A percentile compares a stretch with the other conserved stretches of the same genome.
These are phyloP conservation scores for Phytophthora fragariae DNA, from an alignment of 352 stramenopile genomes.

Conservation along the genomic window DNA sequence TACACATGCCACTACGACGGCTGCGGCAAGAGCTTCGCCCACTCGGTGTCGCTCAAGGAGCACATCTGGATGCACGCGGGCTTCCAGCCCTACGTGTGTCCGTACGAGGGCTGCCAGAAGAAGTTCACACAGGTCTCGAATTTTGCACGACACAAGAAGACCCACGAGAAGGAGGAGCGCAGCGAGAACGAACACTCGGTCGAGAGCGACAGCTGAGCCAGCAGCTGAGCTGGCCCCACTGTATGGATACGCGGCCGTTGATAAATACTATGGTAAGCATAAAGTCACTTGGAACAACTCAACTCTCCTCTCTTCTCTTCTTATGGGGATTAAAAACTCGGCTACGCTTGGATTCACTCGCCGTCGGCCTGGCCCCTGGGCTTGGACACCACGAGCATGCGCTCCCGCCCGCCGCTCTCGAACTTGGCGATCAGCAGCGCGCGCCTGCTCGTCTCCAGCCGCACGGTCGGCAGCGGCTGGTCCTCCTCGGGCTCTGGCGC, in stretches of 20 bases:
- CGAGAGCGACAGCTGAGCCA: constrained; percentile 56
- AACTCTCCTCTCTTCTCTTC: neutral
- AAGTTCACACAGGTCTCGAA: constrained; percentile 92
- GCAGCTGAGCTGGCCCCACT: neutral
- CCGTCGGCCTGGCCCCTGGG: constrained; percentile 27
- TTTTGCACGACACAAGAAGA: constrained; percentile 90
- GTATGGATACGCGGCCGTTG: constrained; percentile 13
- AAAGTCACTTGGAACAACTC: neutral
- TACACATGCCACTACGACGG: constrained; percentile 92
- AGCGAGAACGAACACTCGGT: constrained; percentile 56
- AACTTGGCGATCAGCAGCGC: constrained; percentile 72
- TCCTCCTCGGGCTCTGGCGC: constrained; percentile 34
- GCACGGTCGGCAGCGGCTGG: constrained; percentile 54
- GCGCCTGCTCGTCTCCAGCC: constrained; percentile 59
- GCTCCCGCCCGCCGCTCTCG: constrained; percentile 45
- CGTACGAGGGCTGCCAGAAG: constrained; percentile 89
- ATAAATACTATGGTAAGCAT: constrained; percentile 20
- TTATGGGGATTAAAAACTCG: too few relatives aligned
- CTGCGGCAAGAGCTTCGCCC: constrained; percentile 91
- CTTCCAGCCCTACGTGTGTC: constrained; percentile 93
- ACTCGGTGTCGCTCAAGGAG: constrained; percentile 92
- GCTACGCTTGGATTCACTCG: constrained; percentile 20
- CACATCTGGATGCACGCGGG: constrained; percentile 93
- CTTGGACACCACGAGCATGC: constrained; percentile 75
- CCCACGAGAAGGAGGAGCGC: constrained; percentile 81